phyloP scores from a whole-genome alignment of 371 early-diverging fungal genomes.

The Circinella umbellata region DNA sequence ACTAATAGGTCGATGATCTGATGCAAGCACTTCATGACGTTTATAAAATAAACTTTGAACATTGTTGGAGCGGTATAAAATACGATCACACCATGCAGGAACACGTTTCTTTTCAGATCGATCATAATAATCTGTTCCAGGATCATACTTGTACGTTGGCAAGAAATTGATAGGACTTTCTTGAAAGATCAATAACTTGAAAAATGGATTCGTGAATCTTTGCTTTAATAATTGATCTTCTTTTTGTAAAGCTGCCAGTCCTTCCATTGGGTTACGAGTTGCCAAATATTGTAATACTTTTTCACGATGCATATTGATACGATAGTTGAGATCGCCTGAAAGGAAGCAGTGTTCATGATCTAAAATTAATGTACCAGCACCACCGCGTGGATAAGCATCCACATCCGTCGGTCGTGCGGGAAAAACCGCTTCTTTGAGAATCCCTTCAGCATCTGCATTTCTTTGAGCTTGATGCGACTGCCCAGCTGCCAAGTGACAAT shows the following conservation, averaged over 20 bases:
- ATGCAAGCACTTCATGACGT: constrained; percentile 68
- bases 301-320: constrained; percentile 63
- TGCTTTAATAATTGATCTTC: constrained; percentile 77
- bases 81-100: constrained; percentile 90
- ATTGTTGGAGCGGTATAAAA: constrained; percentile 55
- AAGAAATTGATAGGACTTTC: constrained; percentile 74
- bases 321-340: constrained; percentile 86
- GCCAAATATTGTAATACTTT: constrained; percentile 58
- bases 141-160: constrained; percentile 90
- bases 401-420: constrained; percentile 35
- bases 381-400: constrained; percentile 14
- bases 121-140: constrained; percentile 73
- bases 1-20: constrained; percentile 85
- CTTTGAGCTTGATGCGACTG: constrained; percentile 76
- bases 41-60: constrained; percentile 48
- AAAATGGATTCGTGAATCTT: constrained; percentile 54
- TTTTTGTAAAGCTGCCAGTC: constrained; percentile 42
- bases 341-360: constrained; percentile 83
- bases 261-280: constrained; percentile 22
- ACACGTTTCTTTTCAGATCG: constrained; percentile 81
- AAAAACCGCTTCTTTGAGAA: constrained; percentile 69
- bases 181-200: constrained; percentile 65
- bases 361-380: constrained; percentile 70
- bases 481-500: constrained; percentile 88
- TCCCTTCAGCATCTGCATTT: constrained; percentile 74